These are phyloP conservation scores for Fusarium gaditjirri DNA, from an alignment of 2,329 filamentous ascomycete genomes.

Conservation along the genomic window DNA sequence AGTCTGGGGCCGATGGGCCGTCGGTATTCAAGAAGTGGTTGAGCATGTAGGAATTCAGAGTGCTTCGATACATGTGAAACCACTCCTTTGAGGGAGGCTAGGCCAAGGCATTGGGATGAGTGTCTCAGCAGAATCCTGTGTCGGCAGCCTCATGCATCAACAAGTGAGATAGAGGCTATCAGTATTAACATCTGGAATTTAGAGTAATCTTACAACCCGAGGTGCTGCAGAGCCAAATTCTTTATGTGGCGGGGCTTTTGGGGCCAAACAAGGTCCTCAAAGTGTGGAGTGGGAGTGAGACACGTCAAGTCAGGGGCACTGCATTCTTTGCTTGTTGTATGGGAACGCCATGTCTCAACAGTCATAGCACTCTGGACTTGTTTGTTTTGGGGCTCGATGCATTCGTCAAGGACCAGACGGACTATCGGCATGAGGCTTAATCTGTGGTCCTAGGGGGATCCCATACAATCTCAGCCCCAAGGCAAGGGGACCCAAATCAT, in stretches of 20 bases:
- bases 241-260: conserved; percentile 26
- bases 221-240: background rate
- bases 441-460: conserved; percentile 8
- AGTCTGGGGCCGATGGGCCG: background rate
- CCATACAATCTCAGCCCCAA: conserved; percentile 19
- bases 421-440: conserved; percentile 16
- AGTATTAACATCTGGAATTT: conserved; percentile 34
- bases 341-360: conserved; percentile 42
- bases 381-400: conserved; percentile 15
- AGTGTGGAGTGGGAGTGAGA: conserved; percentile 33
- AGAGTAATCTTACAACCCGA: conserved; percentile 31
- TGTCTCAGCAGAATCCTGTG: conserved; percentile 25
- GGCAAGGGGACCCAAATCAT: conserved; percentile 10
- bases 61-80: background rate
- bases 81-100: conserved; percentile 26
- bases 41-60: background rate
- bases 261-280: background rate
- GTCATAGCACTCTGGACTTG: conserved; percentile 7
- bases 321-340: conserved; percentile 37
- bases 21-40: background rate
- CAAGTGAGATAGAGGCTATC: background rate
- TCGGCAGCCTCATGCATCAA: background rate
- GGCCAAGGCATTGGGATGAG: conserved; percentile 3
- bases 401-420: conserved; percentile 29
- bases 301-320: conserved; percentile 34